Evolutionary conservation across 441 rosid species (phyloP), one percentile per base, ranked within the genome.

Genomic region (Erodium chrysanthum): DNA sequence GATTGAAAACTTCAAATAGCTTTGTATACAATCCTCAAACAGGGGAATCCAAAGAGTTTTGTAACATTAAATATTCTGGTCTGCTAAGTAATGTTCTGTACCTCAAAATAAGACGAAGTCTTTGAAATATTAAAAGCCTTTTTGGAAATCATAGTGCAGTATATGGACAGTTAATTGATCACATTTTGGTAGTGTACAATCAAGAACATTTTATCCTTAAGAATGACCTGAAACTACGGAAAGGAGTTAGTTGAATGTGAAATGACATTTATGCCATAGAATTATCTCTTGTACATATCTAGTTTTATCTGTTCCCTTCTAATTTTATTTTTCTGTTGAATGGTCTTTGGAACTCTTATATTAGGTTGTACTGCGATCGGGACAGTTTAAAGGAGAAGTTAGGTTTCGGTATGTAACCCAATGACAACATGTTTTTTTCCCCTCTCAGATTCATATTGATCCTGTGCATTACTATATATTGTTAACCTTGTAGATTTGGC

Each of bases 341-440:
- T 60, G 33, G 46, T 71, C 18, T 73, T 72, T 25, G 37, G 68
- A 69, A 68, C 60, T 64, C 48, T 71, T 64, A 70, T 52, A 75
- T 79, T 79, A 92, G 98, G 94, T 92, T 78, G 71, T 80, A 64
- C 70, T 92, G 68, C 81, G 77, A 23, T 92, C 97, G 14, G 84
- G 82, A 59, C 96, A 92, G 77, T 92, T 92, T 72, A 72, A 64
- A 61, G 97, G 94, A 81, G 91, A 90, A 76, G 94, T 86, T 71
- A 74, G 80, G 74, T 85, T 92, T 88, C 88, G 97, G 98, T 92
- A 77, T 60, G 78, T 63, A 18, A 70, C 40, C 66, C 29, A 17
- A 65, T 62, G 25, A 54, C 65, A 17, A 25, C 29, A 58, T 4
- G 15, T 23, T 66, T 46, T 15, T 17, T 52, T 63, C 2, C 3